Evolutionary conservation across 306 rosid species (phyloP).

Genomic region (Vachellia pachyceras): DNA sequence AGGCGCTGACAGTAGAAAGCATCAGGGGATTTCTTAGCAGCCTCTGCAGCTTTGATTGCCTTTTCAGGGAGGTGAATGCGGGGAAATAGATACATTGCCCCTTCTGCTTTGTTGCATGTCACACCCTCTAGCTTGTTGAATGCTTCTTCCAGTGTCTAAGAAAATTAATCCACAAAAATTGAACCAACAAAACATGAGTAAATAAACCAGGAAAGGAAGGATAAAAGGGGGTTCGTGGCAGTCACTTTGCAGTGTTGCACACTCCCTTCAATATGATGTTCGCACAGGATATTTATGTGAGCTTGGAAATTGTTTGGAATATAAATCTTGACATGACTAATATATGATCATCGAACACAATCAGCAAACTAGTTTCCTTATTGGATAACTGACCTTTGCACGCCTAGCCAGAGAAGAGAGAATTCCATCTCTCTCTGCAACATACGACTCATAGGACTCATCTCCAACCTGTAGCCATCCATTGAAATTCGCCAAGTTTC

Average conservation of each 20-base stretch:
- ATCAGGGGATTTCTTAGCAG: slow-evolving; percentile 58
- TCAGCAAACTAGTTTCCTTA: background rate
- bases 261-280: background rate
- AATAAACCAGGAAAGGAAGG: background rate
- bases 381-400: slow-evolving; percentile 73
- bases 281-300: background rate
- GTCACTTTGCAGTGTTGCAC: background rate
- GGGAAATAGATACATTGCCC: slow-evolving; percentile 79
- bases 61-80: slow-evolving; percentile 56
- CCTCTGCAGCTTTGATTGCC: slow-evolving; percentile 69
- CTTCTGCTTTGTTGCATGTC: slow-evolving; percentile 73
- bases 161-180: background rate
- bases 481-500: background rate
- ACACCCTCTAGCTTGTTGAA: slow-evolving; percentile 64
- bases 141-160: slow-evolving; percentile 62
- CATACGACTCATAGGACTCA: slow-evolving; percentile 66
- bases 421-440: slow-evolving; percentile 77
- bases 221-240: background rate
- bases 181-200: background rate
- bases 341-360: background rate
- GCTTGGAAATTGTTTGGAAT: slow-evolving; percentile 7
- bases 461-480: slow-evolving; percentile 64
- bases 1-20: slow-evolving; percentile 65
- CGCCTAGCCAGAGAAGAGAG: slow-evolving; percentile 83
- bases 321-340: slow-evolving; percentile 7